Evolutionary conservation across 345 rosid species (phyloP), one percentile per base, ranked within the genome.

Genomic region (Arabidopsis suecica): DNA sequence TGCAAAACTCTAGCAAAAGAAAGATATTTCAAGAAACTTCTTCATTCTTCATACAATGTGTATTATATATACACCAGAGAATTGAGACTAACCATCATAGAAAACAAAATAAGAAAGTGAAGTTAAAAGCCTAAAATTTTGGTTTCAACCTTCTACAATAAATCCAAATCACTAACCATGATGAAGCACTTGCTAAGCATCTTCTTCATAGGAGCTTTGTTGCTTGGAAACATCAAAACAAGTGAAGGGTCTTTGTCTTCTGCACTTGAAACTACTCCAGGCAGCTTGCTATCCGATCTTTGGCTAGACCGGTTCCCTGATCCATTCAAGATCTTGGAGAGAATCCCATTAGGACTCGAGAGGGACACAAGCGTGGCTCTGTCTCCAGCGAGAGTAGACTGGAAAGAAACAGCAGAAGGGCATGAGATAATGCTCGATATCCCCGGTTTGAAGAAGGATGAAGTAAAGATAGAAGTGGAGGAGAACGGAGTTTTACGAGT

Each of bases 351-450:
- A 3, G 88, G 72, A 14, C 65, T 84, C 0, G 90, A 88, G 45
- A 82, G 82, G 56, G 97, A 84, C 23, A 85, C 83, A 9, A 73
- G 68, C 16, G 50, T 81, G 74, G 82, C 82, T 9, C 77, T 82
- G 1, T 82, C 88, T 0, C 90, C 86, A 0, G 85, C 89, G 0
- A 83, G 86, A 66, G 98, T 88, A 1, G 98, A 93, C 84, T 89
- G 98, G 98, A 91, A 91, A 68, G 98, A 93, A 73, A 93, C 96
- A 2, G 48, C 87, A 5, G 85, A 87, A 28, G 84, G 90, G n/a
- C 98, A 93, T 47, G 73, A 77, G 48, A 88, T 93, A 14, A 79
- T 65, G 86, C 73, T 93, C 4, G 97, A 93, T 40, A 84, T 93
- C 0, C 97, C 98, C 0, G 98, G 97, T 63, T 3, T 93, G 79